Base-by-base conservation (phyloP, 2,329 filamentous ascomycete genomes). In the Aspergillus carbonarius region DNA sequence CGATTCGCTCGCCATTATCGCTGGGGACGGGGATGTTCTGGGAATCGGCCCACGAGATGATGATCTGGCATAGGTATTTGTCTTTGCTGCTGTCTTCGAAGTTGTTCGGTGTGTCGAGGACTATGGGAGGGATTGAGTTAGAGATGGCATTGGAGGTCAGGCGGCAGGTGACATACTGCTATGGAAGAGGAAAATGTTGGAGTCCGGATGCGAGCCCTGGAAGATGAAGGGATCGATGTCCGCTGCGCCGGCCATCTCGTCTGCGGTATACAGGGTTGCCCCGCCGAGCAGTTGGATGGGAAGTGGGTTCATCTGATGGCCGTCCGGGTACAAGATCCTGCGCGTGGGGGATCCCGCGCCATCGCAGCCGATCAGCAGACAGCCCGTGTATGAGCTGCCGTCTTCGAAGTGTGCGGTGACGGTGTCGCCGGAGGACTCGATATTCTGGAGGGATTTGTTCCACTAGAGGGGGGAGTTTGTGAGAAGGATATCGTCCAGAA, bases 171-270 rank as follows among this genome's bases (percentile, higher is more conserved):
- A 32, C 77, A 58, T 63, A 82, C 81, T 71, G 53, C 81, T 83
- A 57, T 84, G 80, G 64, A 81, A 86, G 17, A 83, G 66, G 65
- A 81, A 86, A 0, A 77, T 76, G 42, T 82, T 76, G 4, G 82
- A 81, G 25, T 75, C 69, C 0, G 83, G 82, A 37, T 84, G 78
- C 0, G 78, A 77, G 0, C 83, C 83, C 52, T 85, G 83, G 18
- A 85, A 76, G 51, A 85, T 83, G 42, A 80, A 83, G 0, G 83
- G 79, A 54, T 86, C 83, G 0, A 85, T 75, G 1, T 71, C 71
- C 5, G 74, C 72, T 2, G 84, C 72, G 0, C 77, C 75, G 1
- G 70, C 67, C 17, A 81, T 74, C 39, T 82, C 70, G 15, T 76
- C 72, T 0, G 74, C 68, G 0, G 76, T 72, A 34, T 81, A 76